Percentiles rank a stretch among this genome's conserved stretches.
phyloP scores from a whole-genome alignment of 2,329 filamentous ascomycete genomes.

The Aspergillus unguis region DNA sequence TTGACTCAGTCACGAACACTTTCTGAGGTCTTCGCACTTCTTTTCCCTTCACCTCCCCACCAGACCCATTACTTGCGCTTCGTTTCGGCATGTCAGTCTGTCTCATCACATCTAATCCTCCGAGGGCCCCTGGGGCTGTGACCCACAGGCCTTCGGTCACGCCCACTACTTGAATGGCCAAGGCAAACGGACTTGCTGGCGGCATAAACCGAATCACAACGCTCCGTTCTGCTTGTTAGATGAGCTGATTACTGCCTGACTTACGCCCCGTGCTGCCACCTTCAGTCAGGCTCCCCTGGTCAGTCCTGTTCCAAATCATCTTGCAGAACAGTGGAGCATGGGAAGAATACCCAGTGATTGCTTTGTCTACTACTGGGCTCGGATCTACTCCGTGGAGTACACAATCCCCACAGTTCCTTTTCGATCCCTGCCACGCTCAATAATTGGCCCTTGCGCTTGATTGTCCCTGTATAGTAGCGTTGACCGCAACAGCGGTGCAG shows the following conservation, averaged over 20 bases:
- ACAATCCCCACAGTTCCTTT: not conserved
- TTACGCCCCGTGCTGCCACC: not conserved
- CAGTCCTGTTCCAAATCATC: not conserved
- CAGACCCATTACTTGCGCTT: not conserved
- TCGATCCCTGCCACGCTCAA: not conserved
- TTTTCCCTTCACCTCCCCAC: too few species aligned
- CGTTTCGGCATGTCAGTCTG: not conserved
- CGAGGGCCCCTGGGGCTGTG: not conserved
- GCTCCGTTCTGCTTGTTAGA: not conserved
- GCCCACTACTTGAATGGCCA: not conserved
- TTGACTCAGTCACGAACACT: not conserved
- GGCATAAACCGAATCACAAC: not conserved
- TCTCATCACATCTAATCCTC: not conserved
- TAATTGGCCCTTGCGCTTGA: not conserved
- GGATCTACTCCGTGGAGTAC: not conserved
- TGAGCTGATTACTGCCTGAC: not conserved
- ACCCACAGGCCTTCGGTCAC: too few species aligned
- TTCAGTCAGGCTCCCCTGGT: not conserved
- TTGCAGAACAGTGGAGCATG: not conserved
- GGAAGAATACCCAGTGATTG: slow-evolving; percentile 2
- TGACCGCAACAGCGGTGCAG: slow-evolving; percentile 10
- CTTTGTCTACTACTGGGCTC: not conserved
- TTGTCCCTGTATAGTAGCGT: slow-evolving; percentile 9
- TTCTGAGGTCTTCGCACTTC: too few species aligned
- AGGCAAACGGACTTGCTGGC: not conserved